Evolutionary conservation across 2,329 filamentous ascomycete genomes (phyloP), one percentile per base, ranked within the genome.

Genomic region (Malbranchea zuffiana): DNA sequence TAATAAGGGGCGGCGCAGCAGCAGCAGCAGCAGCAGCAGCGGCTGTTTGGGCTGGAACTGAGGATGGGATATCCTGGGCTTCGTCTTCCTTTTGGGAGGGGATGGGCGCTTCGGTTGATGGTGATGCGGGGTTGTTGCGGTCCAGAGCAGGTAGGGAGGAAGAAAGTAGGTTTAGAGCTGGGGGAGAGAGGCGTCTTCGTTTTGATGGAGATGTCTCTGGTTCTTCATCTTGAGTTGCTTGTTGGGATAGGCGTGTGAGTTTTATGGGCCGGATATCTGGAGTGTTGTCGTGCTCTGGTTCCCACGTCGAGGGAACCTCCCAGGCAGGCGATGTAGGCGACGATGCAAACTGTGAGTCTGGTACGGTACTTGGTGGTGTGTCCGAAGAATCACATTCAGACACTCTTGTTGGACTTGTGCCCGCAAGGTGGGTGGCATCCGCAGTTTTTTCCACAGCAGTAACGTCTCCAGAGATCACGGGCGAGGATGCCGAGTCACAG

Each of bases 341-440:
- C 10, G 29, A 24, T 4, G 15, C 21, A 5, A 19, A 33, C 10
- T 43, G 37, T 7, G 41, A 40, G 15, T 43, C 41, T 18, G 41
- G 37, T 8, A 43, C 41, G 3, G 37, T 40, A 17, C 34, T 37
- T 25, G 40, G 40, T 6, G 37, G 40, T 6, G 40, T 39, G 17
- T 31, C 26, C n/a, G 32, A 37, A 3, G 39, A 41, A 32, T 39
- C 36, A 13, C n/a, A n/a, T n/a, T n/a, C n/a, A n/a, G n/a, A n/a
- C n/a, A n/a, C 3, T 19, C 6, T 39, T 31, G 23, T 11, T 28
- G 4, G 20, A 10, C 10, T 26, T 24, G 20, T n/a, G n/a, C n/a
- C 17, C 26, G 6, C 21, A 29, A 25, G 28, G 18, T 4, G 7
- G 19, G 26, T 15, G n/a, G 29, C 3, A 16, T 27, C 29, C 11